phyloP scores from a whole-genome alignment of 768 basidiomycete genomes.

The Hypsizygus marmoreus region DNA sequence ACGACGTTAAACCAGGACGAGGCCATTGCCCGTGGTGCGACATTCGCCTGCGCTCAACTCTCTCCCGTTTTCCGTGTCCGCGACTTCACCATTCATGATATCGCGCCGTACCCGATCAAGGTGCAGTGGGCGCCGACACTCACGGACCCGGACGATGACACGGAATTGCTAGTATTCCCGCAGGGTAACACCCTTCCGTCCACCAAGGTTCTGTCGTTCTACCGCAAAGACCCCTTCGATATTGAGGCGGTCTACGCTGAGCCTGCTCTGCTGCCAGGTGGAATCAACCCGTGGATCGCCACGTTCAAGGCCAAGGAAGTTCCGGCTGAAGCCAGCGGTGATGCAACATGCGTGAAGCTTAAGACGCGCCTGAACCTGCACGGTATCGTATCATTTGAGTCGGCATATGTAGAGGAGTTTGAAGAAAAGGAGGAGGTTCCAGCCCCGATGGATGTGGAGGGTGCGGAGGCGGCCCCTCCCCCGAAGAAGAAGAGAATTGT shows the following conservation, averaged over 20 bases:
- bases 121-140: conserved; percentile 81
- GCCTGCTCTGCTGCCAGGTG: conserved; percentile 68
- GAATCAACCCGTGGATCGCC: conserved; percentile 83
- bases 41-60: conserved; percentile 95
- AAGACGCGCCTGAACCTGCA: conserved; percentile 87
- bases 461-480: conserved; percentile 38
- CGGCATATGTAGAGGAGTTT: conserved; percentile 80
- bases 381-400: conserved; percentile 85
- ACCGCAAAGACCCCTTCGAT: conserved; percentile 85
- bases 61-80: conserved; percentile 98
- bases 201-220: conserved; percentile 95
- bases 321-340: conserved; percentile 67
- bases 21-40: conserved; percentile 93
- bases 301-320: conserved; percentile 83
- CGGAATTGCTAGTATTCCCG: conserved; percentile 89
- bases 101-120: conserved; percentile 86
- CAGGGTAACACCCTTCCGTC: conserved; percentile 84
- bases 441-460: conserved; percentile 68
- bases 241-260: conserved; percentile 86
- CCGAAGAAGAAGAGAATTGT: conserved; percentile 87
- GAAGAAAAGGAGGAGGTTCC: conserved; percentile 78
- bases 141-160: conserved; percentile 84
- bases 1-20: conserved; percentile 98
- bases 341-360: conserved; percentile 83
- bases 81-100: conserved; percentile 89